phyloP scores from a whole-genome alignment of 495 filamentous ascomycete species.

The Copromyces sp. region DNA sequence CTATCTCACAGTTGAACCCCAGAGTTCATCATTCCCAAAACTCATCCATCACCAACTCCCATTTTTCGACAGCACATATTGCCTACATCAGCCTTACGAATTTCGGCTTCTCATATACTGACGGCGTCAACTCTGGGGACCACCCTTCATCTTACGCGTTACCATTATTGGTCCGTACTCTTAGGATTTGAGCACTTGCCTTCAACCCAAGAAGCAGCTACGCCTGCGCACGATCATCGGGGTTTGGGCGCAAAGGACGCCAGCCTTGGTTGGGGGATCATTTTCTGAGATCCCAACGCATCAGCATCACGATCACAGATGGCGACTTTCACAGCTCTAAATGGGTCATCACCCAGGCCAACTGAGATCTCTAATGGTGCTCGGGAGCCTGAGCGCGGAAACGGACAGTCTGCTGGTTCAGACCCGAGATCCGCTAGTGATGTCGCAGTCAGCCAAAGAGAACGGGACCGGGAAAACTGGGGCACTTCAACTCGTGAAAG shows the following conservation, averaged over 20 bases:
- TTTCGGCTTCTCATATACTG: neutral
- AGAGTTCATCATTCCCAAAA: neutral
- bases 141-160: constrained; percentile 1
- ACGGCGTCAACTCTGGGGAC: neutral
- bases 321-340: constrained; percentile 39
- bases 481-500: constrained; percentile 26
- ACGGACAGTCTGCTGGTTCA: constrained; percentile 12
- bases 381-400: constrained; percentile 16
- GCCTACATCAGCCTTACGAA: constrained; percentile 1
- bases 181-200: neutral
- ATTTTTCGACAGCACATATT: constrained; percentile 14
- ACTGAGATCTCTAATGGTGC: constrained; percentile 23
- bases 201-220: neutral
- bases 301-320: constrained; percentile 25
- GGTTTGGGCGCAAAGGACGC: neutral
- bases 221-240: neutral
- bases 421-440: constrained; percentile 26
- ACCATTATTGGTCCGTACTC: neutral
- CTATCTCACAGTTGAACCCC: neutral
- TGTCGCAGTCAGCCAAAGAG: constrained; percentile 17
- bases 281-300: neutral
- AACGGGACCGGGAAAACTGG: constrained; percentile 18
- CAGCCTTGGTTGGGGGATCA: neutral
- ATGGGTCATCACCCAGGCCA: constrained; percentile 35
- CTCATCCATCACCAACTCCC: neutral